phyloP scores from a whole-genome alignment of 495 filamentous ascomycete genomes.

The Neurospora sp. region DNA sequence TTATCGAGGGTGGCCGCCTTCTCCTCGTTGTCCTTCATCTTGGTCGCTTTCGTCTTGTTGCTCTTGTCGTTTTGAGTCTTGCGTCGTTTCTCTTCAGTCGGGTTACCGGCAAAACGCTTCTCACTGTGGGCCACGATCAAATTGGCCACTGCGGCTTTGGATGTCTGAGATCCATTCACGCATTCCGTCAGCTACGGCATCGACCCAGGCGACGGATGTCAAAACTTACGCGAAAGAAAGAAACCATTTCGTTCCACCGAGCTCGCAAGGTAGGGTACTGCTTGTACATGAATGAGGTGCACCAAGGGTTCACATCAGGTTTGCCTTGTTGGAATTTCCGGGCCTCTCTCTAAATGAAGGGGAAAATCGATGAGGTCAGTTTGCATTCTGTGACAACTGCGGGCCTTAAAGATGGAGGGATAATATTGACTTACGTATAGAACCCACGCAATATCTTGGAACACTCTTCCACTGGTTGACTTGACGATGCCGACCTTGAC shows the following conservation, averaged over 20 bases:
- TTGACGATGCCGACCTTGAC: neutral
- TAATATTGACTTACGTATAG: neutral
- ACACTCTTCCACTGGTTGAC: neutral
- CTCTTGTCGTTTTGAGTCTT: neutral
- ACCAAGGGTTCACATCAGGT: neutral
- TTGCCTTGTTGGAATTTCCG: neutral
- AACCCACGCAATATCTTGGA: neutral
- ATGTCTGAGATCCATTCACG: neutral
- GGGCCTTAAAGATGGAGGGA: neutral
- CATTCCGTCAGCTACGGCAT: neutral
- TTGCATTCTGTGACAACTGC: neutral
- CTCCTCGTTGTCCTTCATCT: neutral
- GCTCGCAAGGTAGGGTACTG: neutral
- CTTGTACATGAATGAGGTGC: neutral
- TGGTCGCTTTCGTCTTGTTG: neutral
- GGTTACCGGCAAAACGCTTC: neutral
- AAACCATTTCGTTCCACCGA: neutral
- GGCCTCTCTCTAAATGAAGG: neutral
- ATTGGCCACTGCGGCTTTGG: neutral
- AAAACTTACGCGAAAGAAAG: neutral
- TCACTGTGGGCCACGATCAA: neutral
- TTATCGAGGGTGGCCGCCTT: neutral
- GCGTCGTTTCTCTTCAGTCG: neutral
- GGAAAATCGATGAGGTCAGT: neutral
- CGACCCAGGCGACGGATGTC: too few relatives aligned